A percentile compares a stretch with the other conserved stretches of the same genome.
phyloP scores from a whole-genome alignment of 352 stramenopile species.

The Phytophthora citrophthora region DNA sequence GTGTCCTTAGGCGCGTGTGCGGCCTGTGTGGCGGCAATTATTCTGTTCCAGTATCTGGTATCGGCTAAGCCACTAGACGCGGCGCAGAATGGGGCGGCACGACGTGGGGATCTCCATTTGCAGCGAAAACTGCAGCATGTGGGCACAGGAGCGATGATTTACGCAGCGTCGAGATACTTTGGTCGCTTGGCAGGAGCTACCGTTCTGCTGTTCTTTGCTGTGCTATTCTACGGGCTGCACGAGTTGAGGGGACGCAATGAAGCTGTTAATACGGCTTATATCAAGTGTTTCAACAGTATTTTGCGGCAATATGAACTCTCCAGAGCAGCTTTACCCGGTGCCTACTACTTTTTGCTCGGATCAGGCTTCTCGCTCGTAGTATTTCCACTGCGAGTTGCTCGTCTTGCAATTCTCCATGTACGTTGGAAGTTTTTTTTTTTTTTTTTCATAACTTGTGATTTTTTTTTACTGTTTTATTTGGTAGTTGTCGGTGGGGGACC shows the following conservation, averaged over 20 bases:
- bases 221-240: constrained; percentile 46
- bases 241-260: constrained; percentile 33
- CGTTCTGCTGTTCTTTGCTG: constrained; percentile 44
- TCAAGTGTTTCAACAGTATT: constrained; percentile 50
- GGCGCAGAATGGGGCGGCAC: not conserved
- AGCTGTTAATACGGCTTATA: constrained; percentile 43
- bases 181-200: constrained; percentile 9
- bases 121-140: constrained; percentile 61
- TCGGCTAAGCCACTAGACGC: constrained; percentile 10
- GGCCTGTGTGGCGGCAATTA: constrained; percentile 34
- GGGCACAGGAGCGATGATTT: constrained; percentile 56
- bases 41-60: constrained; percentile 51
- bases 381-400: constrained; percentile 45
- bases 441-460: too few species aligned
- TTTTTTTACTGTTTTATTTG: constrained; percentile 1
- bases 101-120: constrained; percentile 50
- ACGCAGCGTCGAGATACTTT: constrained; percentile 40
- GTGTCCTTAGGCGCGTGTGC: constrained; percentile 20
- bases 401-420: constrained; percentile 66
- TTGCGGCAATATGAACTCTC: constrained; percentile 55
- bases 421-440: constrained; percentile 2
- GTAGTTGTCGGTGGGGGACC: constrained; percentile 63
- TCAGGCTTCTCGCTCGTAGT: constrained; percentile 43
- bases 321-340: constrained; percentile 44
- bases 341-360: constrained; percentile 70